phyloP scores from a whole-genome alignment of 495 filamentous ascomycete species.

The Hyaloscypha finlandica region DNA sequence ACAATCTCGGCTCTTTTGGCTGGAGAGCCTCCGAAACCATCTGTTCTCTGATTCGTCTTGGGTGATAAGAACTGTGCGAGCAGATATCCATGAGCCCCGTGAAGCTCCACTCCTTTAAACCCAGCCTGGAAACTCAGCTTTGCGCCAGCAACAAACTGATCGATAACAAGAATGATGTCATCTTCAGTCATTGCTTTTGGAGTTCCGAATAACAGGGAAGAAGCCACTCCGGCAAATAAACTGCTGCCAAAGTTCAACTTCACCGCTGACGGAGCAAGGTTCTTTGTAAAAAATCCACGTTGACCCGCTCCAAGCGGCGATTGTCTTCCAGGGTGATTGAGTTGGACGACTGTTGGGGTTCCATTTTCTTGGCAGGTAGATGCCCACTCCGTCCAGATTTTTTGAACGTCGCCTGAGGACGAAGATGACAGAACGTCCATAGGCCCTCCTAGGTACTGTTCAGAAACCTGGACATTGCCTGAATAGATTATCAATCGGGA shows the following conservation, averaged over 20 bases:
- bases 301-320: conserved; percentile 47
- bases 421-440: conserved; percentile 26
- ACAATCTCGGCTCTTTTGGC: conserved; percentile 57
- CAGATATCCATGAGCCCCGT: conserved; percentile 70
- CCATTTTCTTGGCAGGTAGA: conserved; percentile 45
- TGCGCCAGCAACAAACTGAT: conserved; percentile 46
- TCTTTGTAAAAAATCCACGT: conserved; percentile 46
- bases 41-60: conserved; percentile 60
- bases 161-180: conserved; percentile 56
- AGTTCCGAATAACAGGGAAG: conserved; percentile 41
- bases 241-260: conserved; percentile 45
- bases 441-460: conserved; percentile 46
- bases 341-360: conserved; percentile 54
- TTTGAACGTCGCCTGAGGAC: conserved; percentile 33
- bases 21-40: conserved; percentile 62
- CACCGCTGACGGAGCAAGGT: conserved; percentile 52
- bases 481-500: conserved; percentile 27
- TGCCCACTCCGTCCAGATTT: conserved; percentile 50
- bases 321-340: conserved; percentile 63
- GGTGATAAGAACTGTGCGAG: conserved; percentile 65
- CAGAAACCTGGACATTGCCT: conserved; percentile 60
- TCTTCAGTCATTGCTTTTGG: conserved; percentile 49
- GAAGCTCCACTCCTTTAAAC: conserved; percentile 59
- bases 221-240: conserved; percentile 38
- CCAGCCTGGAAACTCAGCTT: conserved; percentile 51